Base-by-base conservation (phyloP, 2,329 filamentous ascomycete genomes). In the Curvularia lunata region DNA sequence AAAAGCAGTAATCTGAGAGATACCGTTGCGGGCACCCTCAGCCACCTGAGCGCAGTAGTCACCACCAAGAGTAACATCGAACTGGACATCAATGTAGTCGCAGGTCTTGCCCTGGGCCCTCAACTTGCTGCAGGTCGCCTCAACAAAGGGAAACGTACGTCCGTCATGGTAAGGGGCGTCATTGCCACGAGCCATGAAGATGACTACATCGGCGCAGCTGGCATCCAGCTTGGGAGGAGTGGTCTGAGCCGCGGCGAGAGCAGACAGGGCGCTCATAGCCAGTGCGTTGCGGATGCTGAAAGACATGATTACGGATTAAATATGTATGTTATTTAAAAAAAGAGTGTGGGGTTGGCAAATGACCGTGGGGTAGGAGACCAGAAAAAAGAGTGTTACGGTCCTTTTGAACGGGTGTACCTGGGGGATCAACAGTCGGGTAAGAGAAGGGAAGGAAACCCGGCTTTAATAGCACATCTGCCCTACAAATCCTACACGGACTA, bases 1-100 rank as follows among this genome's bases (percentile, higher is more conserved):
- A 67, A 83, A 85, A 28, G 75, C 72, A 51, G 85, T 88, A 10
- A 88, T 84, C 7, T 68, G 59, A 21, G 63, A 51, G 46, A 57
- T 54, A 53, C 66, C 66, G 51, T 66, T 67, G 47, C 56, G 57
- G 52, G 58, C 61, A 40, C 66, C 66, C 47, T 66, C 61, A 12
- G 52, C 59, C 43, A 68, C 58, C 55, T 67, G 64, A 16, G 30
- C 51, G 48, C 66, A 68, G 53, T 52, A 68, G 54, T 59, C 50
- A 45, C 61, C 61, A 32, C 58, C 58, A 12, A 57, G 46, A n/a
- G 56, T 62, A 18, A 47, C 53, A 30, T 64, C 59, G 52, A 59
- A 68, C 54, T 64, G 47, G 52, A 68, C 53, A 42, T 68, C 66
- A 23, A 67, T 67, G 59, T 61, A 64, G 58, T 67, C 66, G 56